Evolutionary conservation across 768 basidiomycete genomes (phyloP), one percentile per base, ranked within the genome.

Genomic region (Lactarius vividus): DNA sequence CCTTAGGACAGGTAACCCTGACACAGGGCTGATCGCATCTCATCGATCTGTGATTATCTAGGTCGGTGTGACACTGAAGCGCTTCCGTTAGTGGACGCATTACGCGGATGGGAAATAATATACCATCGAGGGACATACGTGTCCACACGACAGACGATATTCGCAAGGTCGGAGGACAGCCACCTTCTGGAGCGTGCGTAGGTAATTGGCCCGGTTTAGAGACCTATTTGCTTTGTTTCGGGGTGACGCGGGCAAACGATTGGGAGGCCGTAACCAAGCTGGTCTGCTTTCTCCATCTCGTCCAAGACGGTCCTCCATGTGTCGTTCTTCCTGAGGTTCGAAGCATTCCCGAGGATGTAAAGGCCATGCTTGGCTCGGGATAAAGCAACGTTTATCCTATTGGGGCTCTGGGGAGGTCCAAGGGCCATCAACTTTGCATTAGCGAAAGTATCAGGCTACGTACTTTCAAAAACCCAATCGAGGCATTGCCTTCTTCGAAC

Each of bases 391-490:
- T 78, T 74, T 62, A 77, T 75, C n/a, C 74, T 68, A 68, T 75
- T 74, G 5, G 62, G 23, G 29, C 72, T 82, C 80, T 70, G 39
- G 15, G 35, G 13, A 65, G 39, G 71, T 58, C 53, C 29, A n/a
- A 29, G 18, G 4, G 29, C 9, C 39, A 54, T n/a, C 26, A 23
- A 57, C 71, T n/a, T 80, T 81, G 82, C 59, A 37, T 33, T 4
- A 23, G 39, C 10, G 42, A 42, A 35, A 52, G 1, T 46, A n/a
- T 33, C 13, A 20, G 31, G 26, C 11, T 61, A 61, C 72, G 61
- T 59, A 88, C 90, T 80, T 85, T 89, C 59, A 93, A 77, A 73
- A 92, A 93, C 0, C 91, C 91, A 59, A 92, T 91, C 10, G 76
- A 73, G 1, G 71, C 70, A 2, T 59, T 4, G 7, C 71, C 75